These are phyloP conservation scores for Trichoderma pleuroti DNA, from an alignment of 2,329 filamentous ascomycete species.

Conservation along the genomic window DNA sequence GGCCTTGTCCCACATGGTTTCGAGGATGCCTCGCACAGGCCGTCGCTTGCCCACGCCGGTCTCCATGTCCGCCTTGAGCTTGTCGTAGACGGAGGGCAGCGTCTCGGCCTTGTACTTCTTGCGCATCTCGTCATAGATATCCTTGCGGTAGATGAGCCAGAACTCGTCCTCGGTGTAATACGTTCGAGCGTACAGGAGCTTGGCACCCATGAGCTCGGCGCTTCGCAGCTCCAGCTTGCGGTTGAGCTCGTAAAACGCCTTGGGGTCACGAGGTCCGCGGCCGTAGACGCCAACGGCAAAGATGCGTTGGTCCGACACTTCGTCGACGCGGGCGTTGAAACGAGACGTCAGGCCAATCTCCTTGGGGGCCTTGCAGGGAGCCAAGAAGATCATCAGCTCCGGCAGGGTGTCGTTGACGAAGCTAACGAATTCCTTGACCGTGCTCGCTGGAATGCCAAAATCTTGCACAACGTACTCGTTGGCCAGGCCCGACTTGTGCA, in stretches of 20 bases:
- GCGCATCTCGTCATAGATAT: conserved; percentile 46
- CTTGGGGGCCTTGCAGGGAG: conserved; percentile 27
- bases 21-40: conserved; percentile 28
- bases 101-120: conserved; percentile 47
- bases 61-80: conserved; percentile 42
- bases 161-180: conserved; percentile 53
- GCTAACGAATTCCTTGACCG: conserved; percentile 27
- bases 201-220: conserved; percentile 49
- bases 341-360: conserved; percentile 33
- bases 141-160: conserved; percentile 48
- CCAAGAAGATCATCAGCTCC: conserved; percentile 31
- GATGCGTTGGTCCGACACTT: conserved; percentile 33
- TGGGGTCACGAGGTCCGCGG: conserved; percentile 32
- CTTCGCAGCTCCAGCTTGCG: conserved; percentile 47
- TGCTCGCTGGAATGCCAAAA: conserved; percentile 34
- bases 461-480: conserved; percentile 51
- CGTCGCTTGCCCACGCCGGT: conserved; percentile 27
- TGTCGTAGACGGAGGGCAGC: conserved; percentile 50
- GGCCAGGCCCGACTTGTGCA: conserved; percentile 47
- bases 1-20: conserved; percentile 32
- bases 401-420: conserved; percentile 32
- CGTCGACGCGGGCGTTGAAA: conserved; percentile 32
- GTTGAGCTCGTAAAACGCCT: conserved; percentile 45
- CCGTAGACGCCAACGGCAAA: conserved; percentile 48
- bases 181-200: conserved; percentile 54